Evolutionary conservation across 345 rosid species (phyloP).

Genomic region (Ailanthus altissimus): DNA sequence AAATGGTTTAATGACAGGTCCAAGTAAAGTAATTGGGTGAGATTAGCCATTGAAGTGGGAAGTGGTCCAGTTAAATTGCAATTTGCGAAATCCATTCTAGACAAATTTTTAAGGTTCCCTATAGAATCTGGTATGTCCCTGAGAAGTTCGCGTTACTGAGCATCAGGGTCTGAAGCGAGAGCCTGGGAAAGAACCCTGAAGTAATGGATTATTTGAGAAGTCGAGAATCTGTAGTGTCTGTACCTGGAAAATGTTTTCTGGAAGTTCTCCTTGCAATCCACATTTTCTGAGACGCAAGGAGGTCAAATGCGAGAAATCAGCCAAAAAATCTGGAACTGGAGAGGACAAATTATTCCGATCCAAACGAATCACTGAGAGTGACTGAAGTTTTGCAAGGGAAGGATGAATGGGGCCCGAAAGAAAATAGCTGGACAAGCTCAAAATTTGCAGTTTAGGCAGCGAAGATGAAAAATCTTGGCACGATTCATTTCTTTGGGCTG

Average conservation of each 20-base stretch:
- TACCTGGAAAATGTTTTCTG: conserved; percentile 27
- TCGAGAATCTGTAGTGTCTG: conserved; percentile 32
- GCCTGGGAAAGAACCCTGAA: conserved; percentile 19
- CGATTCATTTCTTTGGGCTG: conserved; percentile 32
- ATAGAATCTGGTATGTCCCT: conserved; percentile 42
- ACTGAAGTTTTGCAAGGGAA: conserved; percentile 27
- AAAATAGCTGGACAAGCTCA: conserved; percentile 46
- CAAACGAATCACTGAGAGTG: conserved; percentile 33
- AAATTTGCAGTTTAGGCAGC: conserved; percentile 29
- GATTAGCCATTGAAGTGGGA: conserved; percentile 29
- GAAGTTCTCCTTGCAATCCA: conserved; percentile 26
- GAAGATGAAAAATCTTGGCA: conserved; percentile 35
- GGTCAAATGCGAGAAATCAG: conserved; percentile 22
- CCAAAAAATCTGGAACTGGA: conserved; percentile 34
- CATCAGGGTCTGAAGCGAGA: conserved; percentile 27
- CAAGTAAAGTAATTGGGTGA: conserved; percentile 30
- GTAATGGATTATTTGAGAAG: conserved; percentile 17
- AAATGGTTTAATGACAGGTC: conserved; percentile 39
- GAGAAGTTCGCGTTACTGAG: conserved; percentile 33
- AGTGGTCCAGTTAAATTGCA: conserved; percentile 38
- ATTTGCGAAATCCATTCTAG: not conserved
- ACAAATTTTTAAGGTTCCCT: conserved; percentile 22
- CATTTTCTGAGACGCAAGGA: not conserved
- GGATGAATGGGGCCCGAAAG: conserved; percentile 33
- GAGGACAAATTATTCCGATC: conserved; percentile 17